A percentile compares a stretch with the other conserved stretches of the same genome.
These are phyloP conservation scores for Trametes punicea DNA, from an alignment of 768 basidiomycete genomes.

Conservation along the genomic window DNA sequence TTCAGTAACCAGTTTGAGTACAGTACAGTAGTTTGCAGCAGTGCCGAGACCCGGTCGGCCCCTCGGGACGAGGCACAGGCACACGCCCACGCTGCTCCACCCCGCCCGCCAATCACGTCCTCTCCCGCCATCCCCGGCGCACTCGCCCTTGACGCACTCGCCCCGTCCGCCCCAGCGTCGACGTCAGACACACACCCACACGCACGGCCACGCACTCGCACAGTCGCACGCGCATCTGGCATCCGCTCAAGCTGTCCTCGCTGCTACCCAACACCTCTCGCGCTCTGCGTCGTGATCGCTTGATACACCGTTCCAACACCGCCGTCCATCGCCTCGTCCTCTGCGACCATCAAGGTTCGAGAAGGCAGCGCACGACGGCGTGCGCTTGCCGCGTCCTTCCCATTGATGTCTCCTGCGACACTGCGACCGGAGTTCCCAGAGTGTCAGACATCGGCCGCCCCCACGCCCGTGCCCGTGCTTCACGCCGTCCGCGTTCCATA, in stretches of 20 bases:
- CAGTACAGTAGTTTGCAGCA: too few relatives aligned
- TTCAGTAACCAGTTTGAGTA: neutral
- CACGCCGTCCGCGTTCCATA: too few relatives aligned
- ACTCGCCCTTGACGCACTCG: neutral
- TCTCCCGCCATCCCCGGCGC: neutral
- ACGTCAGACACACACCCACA: neutral
- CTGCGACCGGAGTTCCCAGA: too few relatives aligned
- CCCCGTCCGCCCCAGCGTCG: neutral
- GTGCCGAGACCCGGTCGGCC: neutral
- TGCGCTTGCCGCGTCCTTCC: too few relatives aligned
- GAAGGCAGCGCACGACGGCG: too few relatives aligned
- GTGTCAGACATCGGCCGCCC: too few relatives aligned
- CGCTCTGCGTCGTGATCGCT: too few relatives aligned
- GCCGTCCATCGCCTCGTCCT: too few relatives aligned
- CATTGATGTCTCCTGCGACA: too few relatives aligned
- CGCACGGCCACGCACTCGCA: neutral
- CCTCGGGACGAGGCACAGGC: slow-evolving; percentile 9
- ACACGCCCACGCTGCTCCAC: neutral
- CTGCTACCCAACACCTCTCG: slow-evolving; percentile 6
- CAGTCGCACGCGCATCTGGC: neutral
- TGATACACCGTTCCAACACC: too few relatives aligned
- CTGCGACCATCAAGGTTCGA: too few relatives aligned
- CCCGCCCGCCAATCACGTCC: neutral
- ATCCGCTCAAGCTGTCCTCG: neutral
- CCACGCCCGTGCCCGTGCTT: too few relatives aligned